Evolutionary conservation across 2,329 filamentous ascomycete species (phyloP), one percentile per base, ranked within the genome.

Genomic region (Talaromyces sp.): DNA sequence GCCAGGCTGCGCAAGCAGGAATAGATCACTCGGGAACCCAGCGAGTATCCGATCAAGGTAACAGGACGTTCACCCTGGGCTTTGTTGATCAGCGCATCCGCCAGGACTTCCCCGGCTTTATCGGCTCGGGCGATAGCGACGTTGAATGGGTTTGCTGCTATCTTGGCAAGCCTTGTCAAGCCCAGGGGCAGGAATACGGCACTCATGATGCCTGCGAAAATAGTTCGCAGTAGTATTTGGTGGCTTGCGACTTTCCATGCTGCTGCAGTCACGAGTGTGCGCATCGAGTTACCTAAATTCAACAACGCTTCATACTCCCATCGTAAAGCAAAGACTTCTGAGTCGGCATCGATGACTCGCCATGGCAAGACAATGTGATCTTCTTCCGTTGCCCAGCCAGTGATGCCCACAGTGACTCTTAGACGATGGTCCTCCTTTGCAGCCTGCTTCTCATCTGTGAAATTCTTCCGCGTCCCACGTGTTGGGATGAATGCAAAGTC

Each of bases 401-500:
- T 89, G 59, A 96, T 84, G 27, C 88, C 90, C 65, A 98, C 88
- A 0, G 89, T 89, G n/a, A 97, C 84, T 33, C 93, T 87, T 58
- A 98, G 80, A 47, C 90, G 84, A 63, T 89, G 85, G 65, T 88
- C 82, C 33, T 85, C 80, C 4, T 72, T 67, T 5, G 76, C 76
- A 14, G 76, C 76, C 63, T 79, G 72, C 12, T 66, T 73, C 31
- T 75, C 73, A 42, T 78, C 72, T 44, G 72, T 69, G 1, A 87
- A 72, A 60, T 81, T 73, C 64, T 86, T 69, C 52, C 71, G 73
- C 14, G 78, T 71, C 14, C 84, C 83, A 58, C 87, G 85, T 16
- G 96, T 80, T 0, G 92, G 90, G 10, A 96, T 76, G 68, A 98
- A 91, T 0, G 87, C 91, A 74, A 97, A 96, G 70, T 98, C 93